Conservation (phyloP, 1,284 basidiomycete genomes). For the Thelephora terrestris region DNA sequence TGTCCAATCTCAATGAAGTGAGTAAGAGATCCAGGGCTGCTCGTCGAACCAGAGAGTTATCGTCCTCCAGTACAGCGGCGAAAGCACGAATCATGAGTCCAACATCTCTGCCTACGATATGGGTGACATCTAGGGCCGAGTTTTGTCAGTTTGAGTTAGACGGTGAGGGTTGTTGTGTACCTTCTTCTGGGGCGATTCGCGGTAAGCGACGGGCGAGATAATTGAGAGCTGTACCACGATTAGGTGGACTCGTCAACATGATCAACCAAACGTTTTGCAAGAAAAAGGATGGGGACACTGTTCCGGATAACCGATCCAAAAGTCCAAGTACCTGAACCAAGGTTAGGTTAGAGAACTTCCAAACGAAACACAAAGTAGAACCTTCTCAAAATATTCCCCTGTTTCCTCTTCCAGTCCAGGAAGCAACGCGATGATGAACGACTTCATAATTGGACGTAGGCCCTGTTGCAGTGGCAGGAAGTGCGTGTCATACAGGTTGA, state of each 20-base stretch:
- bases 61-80: slow-evolving; percentile 80
- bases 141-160: slow-evolving; percentile 7
- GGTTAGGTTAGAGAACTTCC: background rate
- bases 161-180: slow-evolving; percentile 25
- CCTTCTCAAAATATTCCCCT: slow-evolving; percentile 94
- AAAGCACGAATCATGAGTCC: slow-evolving; percentile 92
- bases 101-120: slow-evolving; percentile 75
- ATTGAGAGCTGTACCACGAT: slow-evolving; percentile 81
- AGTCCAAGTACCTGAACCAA: slow-evolving; percentile 63
- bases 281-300: slow-evolving; percentile 83
- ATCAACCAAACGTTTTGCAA: slow-evolving; percentile 93
- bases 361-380: slow-evolving; percentile 17
- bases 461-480: slow-evolving; percentile 81
- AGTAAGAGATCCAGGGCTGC: slow-evolving; percentile 75
- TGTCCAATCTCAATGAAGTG: slow-evolving; percentile 66
- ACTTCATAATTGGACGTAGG: slow-evolving; percentile 86
- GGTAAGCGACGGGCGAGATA: slow-evolving; percentile 79
- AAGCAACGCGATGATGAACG: slow-evolving; percentile 86
- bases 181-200: slow-evolving; percentile 56
- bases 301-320: slow-evolving; percentile 74
- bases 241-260: slow-evolving; percentile 83
- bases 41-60: slow-evolving; percentile 80
- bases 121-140: slow-evolving; percentile 47
- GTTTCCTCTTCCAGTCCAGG: slow-evolving; percentile 95
- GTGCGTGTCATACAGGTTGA: slow-evolving; percentile 83